Percentiles rank a stretch among this genome's conserved stretches.
Conservation (phyloP, 352 stramenopile species). For the Thalassiosira hispida region DNA sequence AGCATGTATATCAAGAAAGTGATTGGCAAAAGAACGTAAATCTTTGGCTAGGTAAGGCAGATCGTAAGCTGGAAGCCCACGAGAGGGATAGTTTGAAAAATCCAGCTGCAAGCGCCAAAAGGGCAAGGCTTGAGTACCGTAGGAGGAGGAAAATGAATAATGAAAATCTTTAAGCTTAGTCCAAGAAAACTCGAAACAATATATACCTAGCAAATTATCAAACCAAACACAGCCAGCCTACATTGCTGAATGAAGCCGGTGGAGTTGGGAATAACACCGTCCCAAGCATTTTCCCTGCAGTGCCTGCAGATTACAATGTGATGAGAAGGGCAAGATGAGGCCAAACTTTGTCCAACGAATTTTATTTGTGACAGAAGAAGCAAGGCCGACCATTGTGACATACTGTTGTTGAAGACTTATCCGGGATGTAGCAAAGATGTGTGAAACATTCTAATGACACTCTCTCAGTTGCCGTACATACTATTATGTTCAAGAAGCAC, state of each 20-base stretch:
- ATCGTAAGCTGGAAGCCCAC: conserved; percentile 13
- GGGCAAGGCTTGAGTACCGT: conserved; percentile 15
- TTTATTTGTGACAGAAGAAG: conserved; percentile 96
- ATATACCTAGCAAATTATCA: too few relatives aligned
- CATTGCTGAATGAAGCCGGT: too few relatives aligned
- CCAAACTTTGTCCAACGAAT: conserved; percentile 92
- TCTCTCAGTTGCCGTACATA: too few relatives aligned
- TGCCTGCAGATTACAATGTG: conserved; percentile 92
- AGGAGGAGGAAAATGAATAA: conserved; percentile 15
- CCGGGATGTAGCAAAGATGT: too few relatives aligned
- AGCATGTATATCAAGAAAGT: conserved; percentile 24
- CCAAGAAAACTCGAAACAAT: too few relatives aligned
- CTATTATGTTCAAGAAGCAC: too few relatives aligned
- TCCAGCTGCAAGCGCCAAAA: conserved; percentile 20
- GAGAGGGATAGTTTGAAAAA: background rate
- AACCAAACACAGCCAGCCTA: too few relatives aligned
- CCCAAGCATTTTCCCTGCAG: conserved; percentile 92
- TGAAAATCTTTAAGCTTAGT: too few relatives aligned
- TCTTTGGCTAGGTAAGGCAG: conserved; percentile 35
- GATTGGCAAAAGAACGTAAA: conserved; percentile 47
- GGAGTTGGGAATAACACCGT: too few relatives aligned
- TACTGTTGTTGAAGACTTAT: too few relatives aligned
- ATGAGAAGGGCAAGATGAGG: conserved; percentile 91
- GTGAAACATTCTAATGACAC: too few relatives aligned
- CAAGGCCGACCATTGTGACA: too few relatives aligned